Evolutionary conservation across 768 basidiomycete species (phyloP), one percentile per base, ranked within the genome.

Genomic region (Tylopilus cervinicoccineus): DNA sequence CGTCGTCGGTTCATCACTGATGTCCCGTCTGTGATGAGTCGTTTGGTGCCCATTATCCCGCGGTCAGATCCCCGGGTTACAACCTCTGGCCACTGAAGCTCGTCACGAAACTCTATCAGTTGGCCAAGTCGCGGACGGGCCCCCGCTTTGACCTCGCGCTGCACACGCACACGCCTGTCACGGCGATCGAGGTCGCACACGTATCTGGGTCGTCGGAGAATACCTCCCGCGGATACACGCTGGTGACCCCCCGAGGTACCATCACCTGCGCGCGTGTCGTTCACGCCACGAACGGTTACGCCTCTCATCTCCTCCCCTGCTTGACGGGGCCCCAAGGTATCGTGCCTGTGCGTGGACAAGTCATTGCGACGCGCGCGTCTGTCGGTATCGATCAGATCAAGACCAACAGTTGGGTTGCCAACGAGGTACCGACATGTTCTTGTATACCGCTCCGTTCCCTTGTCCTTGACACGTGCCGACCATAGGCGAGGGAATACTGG

Each of bases 261-360:
- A 63, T 92, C 19, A 34, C 61, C 5, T 83, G 86, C 53, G 65
- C 72, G 17, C 80, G 83, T 50, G 77, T 95, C 37, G 70, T 96
- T 5, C 90, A 93, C 61, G 90, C 89, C 0, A 93, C 90, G 10
- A 96, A 96, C 57, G 93, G 73, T 0, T 93, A 94, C 51, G 79
- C 83, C 11, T 78, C 84, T 4, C 76, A 86, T 56, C 77, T 95
- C 29, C 72, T 96, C n/a, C 86, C 88, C 0, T 77, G 81, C 49
- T 61, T 93, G 24, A 56, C 72, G 8, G 80, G 82, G 0, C 72
- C 51, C 12, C 52, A 55, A 1, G 77, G 78, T 2, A 81, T 92
- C 45, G 67, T 86, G 4, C 90, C 88, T 0, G 79, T 79, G 0
- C 82, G 90, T 11, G 88, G 83, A 2, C 90, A 93, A 60, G 72